phyloP scores from a whole-genome alignment of 192 early-diverging fungal species.

The Backusella parvicylindrica region DNA sequence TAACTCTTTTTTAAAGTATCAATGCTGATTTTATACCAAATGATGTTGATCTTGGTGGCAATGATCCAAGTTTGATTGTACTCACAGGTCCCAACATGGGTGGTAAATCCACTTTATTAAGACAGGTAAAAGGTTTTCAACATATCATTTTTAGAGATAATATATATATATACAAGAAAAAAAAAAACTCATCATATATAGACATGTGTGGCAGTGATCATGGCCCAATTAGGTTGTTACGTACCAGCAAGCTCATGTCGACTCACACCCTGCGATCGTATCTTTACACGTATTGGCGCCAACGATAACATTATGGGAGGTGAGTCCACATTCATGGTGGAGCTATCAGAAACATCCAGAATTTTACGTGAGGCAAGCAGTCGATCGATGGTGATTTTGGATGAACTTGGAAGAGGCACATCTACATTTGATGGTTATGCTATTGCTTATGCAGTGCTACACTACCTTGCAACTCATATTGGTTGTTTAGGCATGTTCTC shows the following conservation, averaged over 20 bases:
- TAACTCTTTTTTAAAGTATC: conserved; percentile 1
- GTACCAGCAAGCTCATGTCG: conserved; percentile 79
- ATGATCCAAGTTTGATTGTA: conserved; percentile 71
- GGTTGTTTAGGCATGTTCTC: conserved; percentile 92
- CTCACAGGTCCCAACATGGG: conserved; percentile 99
- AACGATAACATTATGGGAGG: conserved; percentile 95
- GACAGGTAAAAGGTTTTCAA: conserved; percentile 59
- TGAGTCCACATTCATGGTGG: conserved; percentile 96
- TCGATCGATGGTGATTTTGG: conserved; percentile 88
- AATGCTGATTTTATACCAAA: conserved; percentile 91
- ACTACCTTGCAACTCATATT: conserved; percentile 74
- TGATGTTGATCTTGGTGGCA: conserved; percentile 78
- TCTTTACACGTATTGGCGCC: conserved; percentile 97
- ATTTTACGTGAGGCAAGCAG: conserved; percentile 91
- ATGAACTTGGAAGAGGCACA: conserved; percentile 97
- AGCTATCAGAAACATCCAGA: conserved; percentile 89
- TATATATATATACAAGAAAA: background rate
- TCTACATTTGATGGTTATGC: conserved; percentile 96
- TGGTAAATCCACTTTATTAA: conserved; percentile 94
- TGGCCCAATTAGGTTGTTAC: conserved; percentile 95
- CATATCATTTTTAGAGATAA: no score
- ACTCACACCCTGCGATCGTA: conserved; percentile 84
- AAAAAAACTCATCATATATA: conserved; percentile 16
- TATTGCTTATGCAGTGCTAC: conserved; percentile 89
- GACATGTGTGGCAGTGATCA: conserved; percentile 90